phyloP scores from a whole-genome alignment of 495 filamentous ascomycete species.

The Parmelia sp. region DNA sequence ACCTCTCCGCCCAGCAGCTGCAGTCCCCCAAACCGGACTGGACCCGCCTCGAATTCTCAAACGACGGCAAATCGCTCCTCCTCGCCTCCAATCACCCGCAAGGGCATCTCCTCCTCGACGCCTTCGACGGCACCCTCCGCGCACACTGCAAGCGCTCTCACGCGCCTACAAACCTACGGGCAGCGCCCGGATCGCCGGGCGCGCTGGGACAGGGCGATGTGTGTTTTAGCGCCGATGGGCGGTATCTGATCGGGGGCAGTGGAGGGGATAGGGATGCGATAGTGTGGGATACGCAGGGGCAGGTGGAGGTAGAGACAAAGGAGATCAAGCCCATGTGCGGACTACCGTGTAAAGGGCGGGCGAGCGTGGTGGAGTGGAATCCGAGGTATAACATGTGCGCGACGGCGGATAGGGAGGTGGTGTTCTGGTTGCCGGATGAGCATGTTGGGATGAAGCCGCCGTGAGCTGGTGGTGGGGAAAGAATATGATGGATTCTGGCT shows the following conservation, averaged over 20 bases:
- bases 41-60: constrained; percentile 87
- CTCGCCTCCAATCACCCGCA: constrained; percentile 64
- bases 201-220: constrained; percentile 67
- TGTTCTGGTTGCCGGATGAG: constrained; percentile 85
- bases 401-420: constrained; percentile 76
- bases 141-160: constrained; percentile 37
- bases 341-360: constrained; percentile 59
- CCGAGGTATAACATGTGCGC: constrained; percentile 85
- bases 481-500: not conserved
- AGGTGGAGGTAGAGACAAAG: constrained; percentile 44
- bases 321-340: constrained; percentile 57
- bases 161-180: constrained; percentile 15
- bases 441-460: constrained; percentile 37
- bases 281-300: constrained; percentile 71
- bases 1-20: constrained; percentile 25
- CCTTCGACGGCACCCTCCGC: constrained; percentile 71
- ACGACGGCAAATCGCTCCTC: constrained; percentile 84
- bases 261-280: constrained; percentile 62
- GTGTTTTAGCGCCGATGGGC: constrained; percentile 81
- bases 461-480: not conserved
- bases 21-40: constrained; percentile 45
- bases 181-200: constrained; percentile 21
- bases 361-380: constrained; percentile 77
- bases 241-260: constrained; percentile 73
- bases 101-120: constrained; percentile 84